Evolutionary conservation across 192 early-diverging fungal genomes (phyloP).

Genomic region (Phlyctochytrium arcticum): DNA sequence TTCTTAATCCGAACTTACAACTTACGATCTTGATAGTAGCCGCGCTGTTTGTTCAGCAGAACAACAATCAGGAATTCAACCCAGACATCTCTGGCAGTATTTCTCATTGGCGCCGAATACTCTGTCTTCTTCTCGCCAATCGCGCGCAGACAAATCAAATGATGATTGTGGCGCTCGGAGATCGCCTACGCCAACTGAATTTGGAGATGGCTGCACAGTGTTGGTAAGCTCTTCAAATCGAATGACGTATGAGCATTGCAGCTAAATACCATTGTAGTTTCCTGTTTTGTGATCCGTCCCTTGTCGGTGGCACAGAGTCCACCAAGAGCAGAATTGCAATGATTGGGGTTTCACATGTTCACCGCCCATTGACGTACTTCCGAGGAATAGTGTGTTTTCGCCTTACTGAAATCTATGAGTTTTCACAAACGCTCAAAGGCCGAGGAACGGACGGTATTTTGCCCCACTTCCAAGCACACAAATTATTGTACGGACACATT

Average conservation of each 20-base stretch:
- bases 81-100: slow-evolving; percentile 31
- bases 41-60: too few species aligned
- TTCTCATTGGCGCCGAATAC: slow-evolving; percentile 69
- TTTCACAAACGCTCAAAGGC: slow-evolving; percentile 53
- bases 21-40: slow-evolving; percentile 1
- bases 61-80: slow-evolving; percentile 6
- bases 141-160: slow-evolving; percentile 66
- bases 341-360: slow-evolving; percentile 54
- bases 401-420: slow-evolving; percentile 82
- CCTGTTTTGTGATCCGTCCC: too few species aligned
- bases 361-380: slow-evolving; percentile 41
- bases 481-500: slow-evolving; percentile 75
- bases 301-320: slow-evolving; percentile 62
- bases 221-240: slow-evolving; percentile 56
- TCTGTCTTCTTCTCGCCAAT: slow-evolving; percentile 81
- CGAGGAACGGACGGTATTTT: slow-evolving; percentile 49
- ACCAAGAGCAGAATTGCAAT: slow-evolving; percentile 61
- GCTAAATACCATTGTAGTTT: too few species aligned
- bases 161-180: slow-evolving; percentile 72
- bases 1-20: neutral
- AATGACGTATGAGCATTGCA: too few species aligned
- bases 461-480: slow-evolving; percentile 86
- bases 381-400: slow-evolving; percentile 57
- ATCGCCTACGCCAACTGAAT: slow-evolving; percentile 56
- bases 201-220: slow-evolving; percentile 67